Conservation (phyloP, 257 asterid genomes). For the Solanum sejunctum region DNA sequence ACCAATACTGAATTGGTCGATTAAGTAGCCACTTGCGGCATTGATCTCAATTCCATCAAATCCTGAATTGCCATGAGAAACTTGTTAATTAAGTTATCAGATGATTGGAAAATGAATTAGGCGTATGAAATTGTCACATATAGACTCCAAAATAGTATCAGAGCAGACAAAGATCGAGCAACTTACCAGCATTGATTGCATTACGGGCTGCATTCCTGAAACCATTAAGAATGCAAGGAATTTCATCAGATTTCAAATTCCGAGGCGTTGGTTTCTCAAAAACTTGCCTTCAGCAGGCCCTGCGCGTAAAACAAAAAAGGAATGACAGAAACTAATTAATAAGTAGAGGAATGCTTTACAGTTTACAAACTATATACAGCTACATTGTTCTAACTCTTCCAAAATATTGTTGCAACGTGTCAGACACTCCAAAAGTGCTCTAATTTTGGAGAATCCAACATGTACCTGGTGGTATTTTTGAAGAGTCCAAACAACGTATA, state of each 20-base stretch:
- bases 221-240: neutral
- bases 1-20: slow-evolving; percentile 42
- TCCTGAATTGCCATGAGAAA: slow-evolving; percentile 20
- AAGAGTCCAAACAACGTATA: neutral
- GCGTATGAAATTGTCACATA: too few relatives aligned
- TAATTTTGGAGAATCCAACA: too few relatives aligned
- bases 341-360: too few relatives aligned
- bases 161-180: too few relatives aligned
- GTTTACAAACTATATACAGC: neutral
- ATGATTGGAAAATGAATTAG: neutral
- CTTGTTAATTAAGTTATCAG: neutral
- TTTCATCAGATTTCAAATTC: neutral
- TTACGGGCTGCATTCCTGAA: neutral
- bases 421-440: too few relatives aligned
- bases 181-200: neutral
- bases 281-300: neutral
- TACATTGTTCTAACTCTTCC: neutral
- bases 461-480: neutral
- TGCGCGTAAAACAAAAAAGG: neutral
- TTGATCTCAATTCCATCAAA: slow-evolving; percentile 90
- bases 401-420: neutral
- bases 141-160: too few relatives aligned
- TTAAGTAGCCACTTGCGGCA: slow-evolving; percentile 83
- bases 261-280: neutral
- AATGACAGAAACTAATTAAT: neutral